Evolutionary conservation across 345 rosid genomes (phyloP).

Genomic region (Luvunga scandens): DNA sequence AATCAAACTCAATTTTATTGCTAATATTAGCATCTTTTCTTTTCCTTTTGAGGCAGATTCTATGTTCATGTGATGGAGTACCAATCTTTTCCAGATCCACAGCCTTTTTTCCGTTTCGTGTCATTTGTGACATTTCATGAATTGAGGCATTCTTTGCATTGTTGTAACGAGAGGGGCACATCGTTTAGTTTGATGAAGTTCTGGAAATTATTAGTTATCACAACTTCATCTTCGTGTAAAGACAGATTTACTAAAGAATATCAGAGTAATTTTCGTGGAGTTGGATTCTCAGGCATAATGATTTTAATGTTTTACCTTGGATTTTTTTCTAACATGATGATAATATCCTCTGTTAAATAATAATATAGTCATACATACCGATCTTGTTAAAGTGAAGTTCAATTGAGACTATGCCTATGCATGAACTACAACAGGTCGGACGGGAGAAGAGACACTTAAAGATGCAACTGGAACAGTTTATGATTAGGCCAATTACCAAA

Average conservation of each 20-base stretch:
- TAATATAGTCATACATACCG: too few species aligned
- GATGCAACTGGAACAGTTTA: too few species aligned
- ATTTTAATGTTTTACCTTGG: not conserved
- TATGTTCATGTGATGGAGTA: not conserved
- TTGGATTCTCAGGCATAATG: not conserved
- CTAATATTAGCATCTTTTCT: not conserved
- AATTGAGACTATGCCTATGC: too few species aligned
- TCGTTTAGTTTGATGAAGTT: slow-evolving; percentile 2
- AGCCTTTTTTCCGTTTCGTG: not conserved
- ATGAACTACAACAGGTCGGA: not conserved
- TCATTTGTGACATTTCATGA: not conserved
- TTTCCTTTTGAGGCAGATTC: slow-evolving; percentile 20
- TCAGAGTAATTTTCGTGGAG: not conserved
- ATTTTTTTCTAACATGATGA: not conserved
- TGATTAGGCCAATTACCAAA: too few species aligned
- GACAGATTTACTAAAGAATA: not conserved
- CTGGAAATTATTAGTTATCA: not conserved
- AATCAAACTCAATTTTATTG: not conserved
- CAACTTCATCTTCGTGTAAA: not conserved
- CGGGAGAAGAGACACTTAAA: too few species aligned
- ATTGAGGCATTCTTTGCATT: slow-evolving; percentile 8
- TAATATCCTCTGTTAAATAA: not conserved
- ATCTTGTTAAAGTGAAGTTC: too few species aligned
- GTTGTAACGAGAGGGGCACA: not conserved
- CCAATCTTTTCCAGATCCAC: not conserved